These are phyloP conservation scores for Kazachstania taianensis DNA, from an alignment of 805 yeast species.

Conservation along the genomic window DNA sequence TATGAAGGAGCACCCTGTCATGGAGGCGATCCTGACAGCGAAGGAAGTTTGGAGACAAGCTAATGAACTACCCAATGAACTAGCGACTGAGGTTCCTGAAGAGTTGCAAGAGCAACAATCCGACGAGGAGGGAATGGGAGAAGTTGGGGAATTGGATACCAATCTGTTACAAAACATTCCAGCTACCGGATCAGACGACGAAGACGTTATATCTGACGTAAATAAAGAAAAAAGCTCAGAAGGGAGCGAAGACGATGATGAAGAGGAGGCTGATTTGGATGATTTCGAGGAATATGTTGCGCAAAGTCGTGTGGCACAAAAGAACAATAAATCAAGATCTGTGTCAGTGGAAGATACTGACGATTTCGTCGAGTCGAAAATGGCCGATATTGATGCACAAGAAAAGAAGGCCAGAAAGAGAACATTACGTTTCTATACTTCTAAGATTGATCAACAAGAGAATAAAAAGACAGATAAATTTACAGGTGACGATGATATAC, in stretches of 20 bases:
- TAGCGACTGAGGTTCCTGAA: constrained; percentile 10
- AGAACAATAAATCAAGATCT: constrained; percentile 24
- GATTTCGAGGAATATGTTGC: constrained; percentile 44
- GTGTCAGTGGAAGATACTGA: constrained; percentile 23
- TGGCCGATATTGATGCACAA: constrained; percentile 76
- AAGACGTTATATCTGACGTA: constrained; percentile 14
- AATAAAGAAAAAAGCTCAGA: background rate
- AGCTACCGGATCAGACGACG: constrained; percentile 18
- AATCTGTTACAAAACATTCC: constrained; percentile 17
- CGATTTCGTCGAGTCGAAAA: constrained; percentile 60
- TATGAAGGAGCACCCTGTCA: constrained; percentile 81
- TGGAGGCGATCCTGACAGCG: constrained; percentile 74
- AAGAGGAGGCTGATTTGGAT: constrained; percentile 24
- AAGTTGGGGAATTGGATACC: constrained; percentile 11
- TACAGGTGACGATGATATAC: constrained; percentile 83
- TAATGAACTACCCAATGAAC: constrained; percentile 34
- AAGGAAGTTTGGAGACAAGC: constrained; percentile 90
- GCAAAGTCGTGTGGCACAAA: constrained; percentile 41
- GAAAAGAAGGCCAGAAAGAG: constrained; percentile 74
- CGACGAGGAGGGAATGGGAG: constrained; percentile 9
- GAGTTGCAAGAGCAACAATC: constrained; percentile 14
- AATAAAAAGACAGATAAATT: constrained; percentile 48
- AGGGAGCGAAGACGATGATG: constrained; percentile 19
- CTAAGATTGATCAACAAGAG: constrained; percentile 84
- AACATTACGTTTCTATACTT: constrained; percentile 88